phyloP scores from a whole-genome alignment of 345 rosid species.

The Lagerstroemia speciosa region DNA sequence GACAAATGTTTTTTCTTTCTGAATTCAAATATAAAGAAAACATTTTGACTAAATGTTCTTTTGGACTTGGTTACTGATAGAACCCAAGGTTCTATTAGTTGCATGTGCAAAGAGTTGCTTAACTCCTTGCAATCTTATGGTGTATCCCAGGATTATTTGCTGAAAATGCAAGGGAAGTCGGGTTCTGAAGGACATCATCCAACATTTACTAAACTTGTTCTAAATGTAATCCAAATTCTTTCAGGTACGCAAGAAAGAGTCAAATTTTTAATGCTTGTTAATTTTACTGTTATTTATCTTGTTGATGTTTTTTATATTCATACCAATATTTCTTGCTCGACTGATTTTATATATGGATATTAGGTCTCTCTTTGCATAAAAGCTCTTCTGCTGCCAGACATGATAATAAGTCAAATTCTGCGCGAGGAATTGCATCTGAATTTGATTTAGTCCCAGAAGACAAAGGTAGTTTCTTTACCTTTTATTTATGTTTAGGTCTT shows the following conservation, averaged over 20 bases:
- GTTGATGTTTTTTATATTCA: not conserved
- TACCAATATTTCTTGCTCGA: slow-evolving; percentile 3
- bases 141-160: slow-evolving; percentile 71
- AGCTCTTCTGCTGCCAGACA: slow-evolving; percentile 17
- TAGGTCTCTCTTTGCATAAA: slow-evolving; percentile 45
- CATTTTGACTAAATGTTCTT: too few relatives aligned
- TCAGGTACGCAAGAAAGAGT: slow-evolving; percentile 44
- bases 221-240: slow-evolving; percentile 57
- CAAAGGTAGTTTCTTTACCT: slow-evolving; percentile 41
- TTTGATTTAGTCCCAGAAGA: slow-evolving; percentile 25
- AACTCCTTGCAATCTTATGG: not conserved
- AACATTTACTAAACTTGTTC: slow-evolving; percentile 47
- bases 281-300: not conserved
- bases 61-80: too few relatives aligned
- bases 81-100: too few relatives aligned
- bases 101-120: too few relatives aligned
- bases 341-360: slow-evolving; percentile 17
- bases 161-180: slow-evolving; percentile 48
- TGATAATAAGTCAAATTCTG: slow-evolving; percentile 20
- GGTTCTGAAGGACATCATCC: slow-evolving; percentile 29
- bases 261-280: not conserved
- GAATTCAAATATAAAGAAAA: not conserved
- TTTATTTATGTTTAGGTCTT: not conserved
- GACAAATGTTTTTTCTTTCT: not conserved
- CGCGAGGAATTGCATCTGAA: slow-evolving; percentile 33